Conservation (phyloP, 75 land plant genomes). For the Adiantum capillusveneris region DNA sequence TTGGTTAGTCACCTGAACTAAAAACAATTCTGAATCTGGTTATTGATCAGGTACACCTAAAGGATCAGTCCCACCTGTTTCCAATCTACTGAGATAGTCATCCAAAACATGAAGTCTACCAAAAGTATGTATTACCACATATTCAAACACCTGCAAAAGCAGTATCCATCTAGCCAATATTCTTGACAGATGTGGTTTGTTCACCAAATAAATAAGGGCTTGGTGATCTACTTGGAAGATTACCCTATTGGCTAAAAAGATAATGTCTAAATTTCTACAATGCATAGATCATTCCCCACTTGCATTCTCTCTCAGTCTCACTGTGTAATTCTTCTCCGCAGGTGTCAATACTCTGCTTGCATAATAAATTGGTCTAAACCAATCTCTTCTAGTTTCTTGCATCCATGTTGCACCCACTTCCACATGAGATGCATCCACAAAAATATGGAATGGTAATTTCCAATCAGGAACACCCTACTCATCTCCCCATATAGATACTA, state of each 20-base stretch:
- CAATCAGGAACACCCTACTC: neutral
- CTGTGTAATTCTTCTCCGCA: constrained; percentile 4
- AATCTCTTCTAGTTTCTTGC: neutral
- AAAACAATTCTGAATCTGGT: too few relatives aligned
- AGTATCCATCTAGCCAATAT: neutral
- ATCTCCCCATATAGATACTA: neutral
- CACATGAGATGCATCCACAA: constrained; percentile 6
- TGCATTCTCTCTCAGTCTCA: constrained; percentile 4
- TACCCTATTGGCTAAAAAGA: neutral
- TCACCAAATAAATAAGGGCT: constrained; percentile 1
- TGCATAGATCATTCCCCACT: neutral
- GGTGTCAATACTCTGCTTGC: neutral
- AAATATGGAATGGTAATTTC: neutral
- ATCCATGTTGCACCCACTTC: constrained; percentile 2
- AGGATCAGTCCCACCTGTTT: neutral
- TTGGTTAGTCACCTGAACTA: too few relatives aligned
- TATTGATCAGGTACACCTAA: too few relatives aligned
- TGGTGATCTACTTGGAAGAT: neutral
- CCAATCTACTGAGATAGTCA: neutral
- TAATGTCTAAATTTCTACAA: constrained; percentile 1
- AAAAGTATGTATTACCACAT: neutral
- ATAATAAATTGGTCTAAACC: neutral
- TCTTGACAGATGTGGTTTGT: neutral
- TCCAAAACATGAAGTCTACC: neutral
- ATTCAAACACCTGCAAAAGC: constrained; percentile 8